phyloP scores from a whole-genome alignment of 2,329 filamentous ascomycete genomes.

The Pyrenochaeta sp. region DNA sequence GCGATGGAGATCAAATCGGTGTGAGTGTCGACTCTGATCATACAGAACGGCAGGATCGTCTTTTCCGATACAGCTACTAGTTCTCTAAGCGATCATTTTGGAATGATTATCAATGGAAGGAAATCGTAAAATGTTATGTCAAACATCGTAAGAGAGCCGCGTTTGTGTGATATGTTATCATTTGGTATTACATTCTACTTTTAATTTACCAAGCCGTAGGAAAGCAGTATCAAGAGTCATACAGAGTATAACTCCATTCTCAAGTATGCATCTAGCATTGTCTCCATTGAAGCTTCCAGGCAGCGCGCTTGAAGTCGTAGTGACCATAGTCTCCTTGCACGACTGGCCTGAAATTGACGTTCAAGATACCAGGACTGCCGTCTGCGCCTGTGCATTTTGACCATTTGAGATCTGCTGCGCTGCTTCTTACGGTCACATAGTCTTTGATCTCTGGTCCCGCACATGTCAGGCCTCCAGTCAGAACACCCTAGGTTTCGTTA shows the following conservation, averaged over 20 bases:
- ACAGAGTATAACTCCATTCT: too few relatives aligned
- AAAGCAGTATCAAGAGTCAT: too few relatives aligned
- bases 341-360: slow-evolving; percentile 40
- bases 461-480: slow-evolving; percentile 29
- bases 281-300: slow-evolving; percentile 38
- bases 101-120: too few relatives aligned
- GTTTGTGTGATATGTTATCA: too few relatives aligned
- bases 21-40: too few relatives aligned
- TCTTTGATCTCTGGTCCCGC: slow-evolving; percentile 36
- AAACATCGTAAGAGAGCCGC: too few relatives aligned
- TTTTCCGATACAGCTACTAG: too few relatives aligned
- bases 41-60: too few relatives aligned
- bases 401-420: slow-evolving; percentile 33
- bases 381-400: slow-evolving; percentile 37
- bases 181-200: background rate
- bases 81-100: too few relatives aligned
- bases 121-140: too few relatives aligned
- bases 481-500: slow-evolving; percentile 16
- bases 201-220: background rate
- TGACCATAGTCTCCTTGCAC: slow-evolving; percentile 33
- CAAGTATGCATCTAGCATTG: slow-evolving; percentile 26
- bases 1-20: too few relatives aligned
- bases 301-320: slow-evolving; percentile 39
- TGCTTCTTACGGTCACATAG: slow-evolving; percentile 30
- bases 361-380: slow-evolving; percentile 39